Evolutionary conservation across 2,329 filamentous ascomycete species (phyloP).

Genomic region (Aspergillus sp.): DNA sequence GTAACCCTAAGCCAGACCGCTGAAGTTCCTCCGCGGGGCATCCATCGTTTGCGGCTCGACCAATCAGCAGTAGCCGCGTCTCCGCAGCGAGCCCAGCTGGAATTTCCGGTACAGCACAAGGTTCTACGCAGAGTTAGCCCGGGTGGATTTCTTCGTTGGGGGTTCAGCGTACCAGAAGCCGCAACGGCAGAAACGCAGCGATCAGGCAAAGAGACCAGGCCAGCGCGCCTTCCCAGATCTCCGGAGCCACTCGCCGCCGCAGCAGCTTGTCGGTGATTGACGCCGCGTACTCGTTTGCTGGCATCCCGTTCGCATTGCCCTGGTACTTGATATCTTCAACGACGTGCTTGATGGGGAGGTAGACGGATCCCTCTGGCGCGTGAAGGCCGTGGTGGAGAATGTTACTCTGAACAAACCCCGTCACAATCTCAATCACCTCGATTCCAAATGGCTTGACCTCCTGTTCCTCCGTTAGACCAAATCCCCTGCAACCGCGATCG

Average conservation of each 20-base stretch:
- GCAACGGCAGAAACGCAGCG: not conserved
- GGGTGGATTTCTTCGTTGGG: too few relatives aligned
- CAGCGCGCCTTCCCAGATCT: constrained; percentile 1
- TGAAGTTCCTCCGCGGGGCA: too few relatives aligned
- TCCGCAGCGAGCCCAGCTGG: too few relatives aligned
- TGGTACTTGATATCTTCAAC: constrained; percentile 17
- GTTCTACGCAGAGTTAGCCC: too few relatives aligned
- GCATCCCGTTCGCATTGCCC: constrained; percentile 19
- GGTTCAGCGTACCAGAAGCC: too few relatives aligned
- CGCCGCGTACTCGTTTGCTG: constrained; percentile 11
- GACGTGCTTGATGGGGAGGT: not conserved
- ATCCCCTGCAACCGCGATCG: too few relatives aligned
- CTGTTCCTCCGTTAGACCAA: not conserved
- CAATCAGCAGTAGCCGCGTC: too few relatives aligned
- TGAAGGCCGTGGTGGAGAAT: not conserved
- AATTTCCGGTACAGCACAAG: too few relatives aligned
- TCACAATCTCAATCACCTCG: constrained; percentile 1
- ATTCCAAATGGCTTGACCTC: not conserved
- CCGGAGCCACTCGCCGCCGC: not conserved
- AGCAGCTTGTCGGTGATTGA: constrained; percentile 6
- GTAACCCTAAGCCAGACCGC: too few relatives aligned
- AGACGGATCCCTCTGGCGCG: not conserved
- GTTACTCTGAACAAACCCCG: constrained; percentile 5
- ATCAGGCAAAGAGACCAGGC: not conserved
- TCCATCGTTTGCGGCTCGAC: too few relatives aligned